A percentile compares a stretch with the other conserved stretches of the same genome.
These are phyloP conservation scores for Trametes sanguinea DNA, from an alignment of 768 basidiomycete genomes.

Conservation along the genomic window DNA sequence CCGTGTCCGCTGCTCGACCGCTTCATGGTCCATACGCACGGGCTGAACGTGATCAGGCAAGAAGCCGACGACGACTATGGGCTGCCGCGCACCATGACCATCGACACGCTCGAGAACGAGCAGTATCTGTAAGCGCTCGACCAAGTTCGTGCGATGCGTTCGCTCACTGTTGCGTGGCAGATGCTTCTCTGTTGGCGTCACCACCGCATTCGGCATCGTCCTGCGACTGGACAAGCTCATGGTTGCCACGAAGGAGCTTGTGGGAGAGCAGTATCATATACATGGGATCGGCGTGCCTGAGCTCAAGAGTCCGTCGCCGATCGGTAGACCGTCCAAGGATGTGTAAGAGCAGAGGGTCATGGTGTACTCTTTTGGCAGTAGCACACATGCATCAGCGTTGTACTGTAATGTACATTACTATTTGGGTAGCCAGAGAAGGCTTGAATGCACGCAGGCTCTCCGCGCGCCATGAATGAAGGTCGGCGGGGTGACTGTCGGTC, in stretches of 20 bases:
- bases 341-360: not conserved
- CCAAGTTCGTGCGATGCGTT: not conserved
- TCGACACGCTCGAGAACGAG: constrained; percentile 73
- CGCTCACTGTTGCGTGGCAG: constrained; percentile 32
- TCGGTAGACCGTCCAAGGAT: constrained; percentile 11
- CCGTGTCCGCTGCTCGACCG: constrained; percentile 65
- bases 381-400: too few species aligned
- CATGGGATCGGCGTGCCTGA: constrained; percentile 53
- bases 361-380: not conserved
- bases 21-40: constrained; percentile 51
- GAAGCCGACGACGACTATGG: constrained; percentile 77
- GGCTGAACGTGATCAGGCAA: constrained; percentile 66
- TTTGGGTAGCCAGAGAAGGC: too few species aligned
- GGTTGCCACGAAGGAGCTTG: constrained; percentile 81
- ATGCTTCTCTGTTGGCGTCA: constrained; percentile 72
- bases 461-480: too few species aligned
- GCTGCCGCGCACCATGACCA: constrained; percentile 66
- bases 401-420: too few species aligned
- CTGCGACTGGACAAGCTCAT: constrained; percentile 75
- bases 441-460: too few species aligned
- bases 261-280: constrained; percentile 88
- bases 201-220: constrained; percentile 69
- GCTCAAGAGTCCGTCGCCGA: not conserved
- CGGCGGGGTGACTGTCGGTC: too few species aligned
- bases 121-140: constrained; percentile 67